Evolutionary conservation across 208 protist genomes (phyloP).

Genomic region (Crithidia fasciculata): DNA sequence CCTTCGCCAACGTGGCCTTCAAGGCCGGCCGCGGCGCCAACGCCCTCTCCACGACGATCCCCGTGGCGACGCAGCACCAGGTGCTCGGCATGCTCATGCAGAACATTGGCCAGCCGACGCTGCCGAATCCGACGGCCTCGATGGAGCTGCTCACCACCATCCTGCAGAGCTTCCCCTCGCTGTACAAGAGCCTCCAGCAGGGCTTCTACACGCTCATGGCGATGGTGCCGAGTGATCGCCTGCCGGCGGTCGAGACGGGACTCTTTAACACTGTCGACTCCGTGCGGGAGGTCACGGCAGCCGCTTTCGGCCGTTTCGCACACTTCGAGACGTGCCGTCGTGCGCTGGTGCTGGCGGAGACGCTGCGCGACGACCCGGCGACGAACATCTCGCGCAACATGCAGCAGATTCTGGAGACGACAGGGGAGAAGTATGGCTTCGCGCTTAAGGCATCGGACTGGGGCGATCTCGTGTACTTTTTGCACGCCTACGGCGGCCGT

Average conservation of each 20-base stretch:
- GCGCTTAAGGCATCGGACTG: constrained; percentile 71
- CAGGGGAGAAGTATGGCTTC: constrained; percentile 44
- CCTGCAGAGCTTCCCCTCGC: constrained; percentile 78
- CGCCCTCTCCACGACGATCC: constrained; percentile 81
- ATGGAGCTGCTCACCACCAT: constrained; percentile 76
- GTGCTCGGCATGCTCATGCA: constrained; percentile 83
- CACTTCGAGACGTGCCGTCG: constrained; percentile 82
- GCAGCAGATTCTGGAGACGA: constrained; percentile 41
- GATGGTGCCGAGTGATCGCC: constrained; percentile 63
- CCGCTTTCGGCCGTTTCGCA: constrained; percentile 68
- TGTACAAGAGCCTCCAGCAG: constrained; percentile 88
- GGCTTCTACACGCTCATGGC: constrained; percentile 82
- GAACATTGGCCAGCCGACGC: constrained; percentile 68
- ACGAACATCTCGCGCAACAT: constrained; percentile 51
- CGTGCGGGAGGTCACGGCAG: constrained; percentile 79
- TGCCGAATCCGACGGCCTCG: constrained; percentile 70
- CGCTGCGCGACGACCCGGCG: constrained; percentile 51
- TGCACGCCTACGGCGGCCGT: constrained; percentile 65
- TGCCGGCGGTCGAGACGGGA: constrained; percentile 61
- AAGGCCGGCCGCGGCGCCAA: constrained; percentile 78
- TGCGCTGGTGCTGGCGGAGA: constrained; percentile 75
- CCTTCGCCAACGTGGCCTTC: constrained; percentile 84
- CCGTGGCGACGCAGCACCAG: constrained; percentile 89
- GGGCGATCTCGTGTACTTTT: constrained; percentile 82
- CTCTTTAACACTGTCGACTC: constrained; percentile 75